Percentiles rank a stretch among this genome's conserved stretches.
phyloP scores from a whole-genome alignment of 345 rosid genomes.

The Sisymbrium irio region DNA sequence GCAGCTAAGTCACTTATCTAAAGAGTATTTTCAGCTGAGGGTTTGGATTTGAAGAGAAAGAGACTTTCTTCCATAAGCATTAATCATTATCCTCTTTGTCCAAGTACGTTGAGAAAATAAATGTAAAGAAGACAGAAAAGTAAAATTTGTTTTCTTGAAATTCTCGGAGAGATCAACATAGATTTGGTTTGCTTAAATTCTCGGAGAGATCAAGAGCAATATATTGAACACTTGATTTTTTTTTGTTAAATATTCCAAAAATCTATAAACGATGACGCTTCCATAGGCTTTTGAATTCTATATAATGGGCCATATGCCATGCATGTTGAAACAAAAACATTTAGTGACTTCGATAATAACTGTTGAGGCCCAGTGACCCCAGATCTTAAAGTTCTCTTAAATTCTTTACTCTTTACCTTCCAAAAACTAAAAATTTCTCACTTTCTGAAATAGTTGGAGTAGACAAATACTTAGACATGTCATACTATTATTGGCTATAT shows the following conservation, averaged over 20 bases:
- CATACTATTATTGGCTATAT: too few species aligned
- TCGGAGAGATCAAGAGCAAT: neutral
- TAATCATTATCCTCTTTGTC: neutral
- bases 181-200: neutral
- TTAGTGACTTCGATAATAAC: too few species aligned
- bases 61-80: neutral
- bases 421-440: neutral
- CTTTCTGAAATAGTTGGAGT: neutral
- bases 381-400: neutral
- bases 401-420: neutral
- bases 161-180: neutral
- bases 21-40: neutral
- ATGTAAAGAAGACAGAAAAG: neutral
- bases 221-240: neutral
- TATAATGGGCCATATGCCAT: too few species aligned
- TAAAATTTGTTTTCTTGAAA: neutral
- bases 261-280: too few species aligned
- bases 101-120: neutral
- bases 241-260: neutral
- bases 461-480: slow-evolving; percentile 4
- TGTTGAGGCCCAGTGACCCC: neutral
- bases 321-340: too few species aligned
- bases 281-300: too few species aligned
- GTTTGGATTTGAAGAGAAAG: slow-evolving; percentile 1
- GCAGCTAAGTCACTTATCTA: slow-evolving; percentile 64